These are phyloP conservation scores for Diophrys appendiculata DNA, from an alignment of 73 alveolate genomes.

Conservation along the genomic window DNA sequence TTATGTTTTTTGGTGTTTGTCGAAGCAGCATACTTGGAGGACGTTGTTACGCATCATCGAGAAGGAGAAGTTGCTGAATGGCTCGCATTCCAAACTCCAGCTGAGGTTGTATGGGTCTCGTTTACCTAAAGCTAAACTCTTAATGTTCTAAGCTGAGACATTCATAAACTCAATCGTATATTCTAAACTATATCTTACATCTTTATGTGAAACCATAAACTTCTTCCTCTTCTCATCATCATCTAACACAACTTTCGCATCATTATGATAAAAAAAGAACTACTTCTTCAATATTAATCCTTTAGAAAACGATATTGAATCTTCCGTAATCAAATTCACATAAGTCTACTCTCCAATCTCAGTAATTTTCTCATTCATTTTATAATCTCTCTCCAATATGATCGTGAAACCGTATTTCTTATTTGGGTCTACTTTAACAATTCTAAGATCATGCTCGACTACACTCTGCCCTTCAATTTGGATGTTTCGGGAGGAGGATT, in stretches of 20 bases:
- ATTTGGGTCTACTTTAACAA: neutral
- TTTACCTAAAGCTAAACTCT: constrained; percentile 20
- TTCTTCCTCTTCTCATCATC: neutral
- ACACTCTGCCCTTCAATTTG: neutral
- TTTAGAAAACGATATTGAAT: neutral
- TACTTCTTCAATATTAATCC: constrained; percentile 15
- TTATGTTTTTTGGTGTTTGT: neutral
- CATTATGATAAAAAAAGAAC: neutral
- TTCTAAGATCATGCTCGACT: neutral
- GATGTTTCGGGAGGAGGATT: neutral
- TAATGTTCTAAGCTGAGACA: neutral
- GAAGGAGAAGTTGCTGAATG: constrained; percentile 4
- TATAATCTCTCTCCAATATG: neutral
- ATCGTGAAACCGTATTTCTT: neutral
- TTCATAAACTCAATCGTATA: constrained; percentile 3
- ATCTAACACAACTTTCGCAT: no score
- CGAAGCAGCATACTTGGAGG: neutral
- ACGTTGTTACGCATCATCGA: constrained; percentile 19
- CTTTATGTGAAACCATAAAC: neutral
- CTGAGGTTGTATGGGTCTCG: neutral
- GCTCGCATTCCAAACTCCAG: constrained; percentile 33
- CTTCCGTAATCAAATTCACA: neutral
- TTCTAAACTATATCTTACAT: constrained; percentile 1
- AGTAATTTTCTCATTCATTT: neutral
- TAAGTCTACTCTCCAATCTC: constrained; percentile 14